phyloP scores from a whole-genome alignment of 1,139 yeast genomes.

The Debaryomycetaceae sp. region DNA sequence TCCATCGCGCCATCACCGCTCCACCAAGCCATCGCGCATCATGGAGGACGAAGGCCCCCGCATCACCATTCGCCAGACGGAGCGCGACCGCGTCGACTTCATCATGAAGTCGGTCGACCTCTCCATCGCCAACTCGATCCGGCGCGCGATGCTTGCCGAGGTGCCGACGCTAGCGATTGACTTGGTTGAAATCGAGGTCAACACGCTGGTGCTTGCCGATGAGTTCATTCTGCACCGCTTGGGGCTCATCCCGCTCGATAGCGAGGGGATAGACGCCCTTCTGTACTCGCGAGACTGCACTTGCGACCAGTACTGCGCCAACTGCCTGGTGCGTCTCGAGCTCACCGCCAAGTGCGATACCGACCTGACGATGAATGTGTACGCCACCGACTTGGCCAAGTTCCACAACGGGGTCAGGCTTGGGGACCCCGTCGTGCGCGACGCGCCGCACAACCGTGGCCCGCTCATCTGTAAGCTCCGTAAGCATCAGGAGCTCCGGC shows the following conservation, averaged over 20 bases:
- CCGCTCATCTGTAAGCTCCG: constrained; percentile 86
- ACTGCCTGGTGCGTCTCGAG: constrained; percentile 85
- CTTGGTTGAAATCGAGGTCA: constrained; percentile 87
- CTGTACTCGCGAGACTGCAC: constrained; percentile 92
- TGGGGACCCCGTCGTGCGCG: constrained; percentile 85
- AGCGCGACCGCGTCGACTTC: constrained; percentile 83
- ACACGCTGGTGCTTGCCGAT: constrained; percentile 93
- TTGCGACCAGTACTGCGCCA: constrained; percentile 95
- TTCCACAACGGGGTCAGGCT: constrained; percentile 45
- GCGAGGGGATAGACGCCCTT: constrained; percentile 75
- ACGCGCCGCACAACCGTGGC: constrained; percentile 66
- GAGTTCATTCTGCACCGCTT: constrained; percentile 91
- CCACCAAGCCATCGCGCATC: constrained; percentile 25
- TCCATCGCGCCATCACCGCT: too few species aligned
- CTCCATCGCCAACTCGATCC: constrained; percentile 85
- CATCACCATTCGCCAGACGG: constrained; percentile 83
- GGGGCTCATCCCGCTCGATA: constrained; percentile 84
- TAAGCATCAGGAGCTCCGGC: constrained; percentile 84
- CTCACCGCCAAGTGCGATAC: constrained; percentile 84
- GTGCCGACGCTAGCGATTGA: constrained; percentile 96
- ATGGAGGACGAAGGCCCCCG: constrained; percentile 56
- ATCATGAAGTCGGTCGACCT: constrained; percentile 84
- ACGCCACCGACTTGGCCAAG: constrained; percentile 75
- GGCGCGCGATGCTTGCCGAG: constrained; percentile 92
- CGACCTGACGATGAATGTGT: constrained; percentile 85